Evolutionary conservation across 75 land plant species (phyloP), one percentile per base, ranked within the genome.

Genomic region (Sequoia sempervirens): DNA sequence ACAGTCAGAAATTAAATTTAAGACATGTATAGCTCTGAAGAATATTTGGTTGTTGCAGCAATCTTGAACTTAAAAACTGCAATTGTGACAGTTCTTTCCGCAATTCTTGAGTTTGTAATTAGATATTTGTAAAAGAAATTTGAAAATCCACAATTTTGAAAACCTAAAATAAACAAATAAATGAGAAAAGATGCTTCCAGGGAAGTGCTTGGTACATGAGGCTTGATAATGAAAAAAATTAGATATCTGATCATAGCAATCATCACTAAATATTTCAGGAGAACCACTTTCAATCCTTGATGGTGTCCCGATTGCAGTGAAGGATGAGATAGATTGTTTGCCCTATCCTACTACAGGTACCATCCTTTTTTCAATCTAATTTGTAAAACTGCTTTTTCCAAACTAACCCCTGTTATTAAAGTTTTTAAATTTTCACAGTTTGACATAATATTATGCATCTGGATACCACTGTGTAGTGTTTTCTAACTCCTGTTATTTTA

Each of bases 331-430:
- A 45, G 99, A 96, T 85, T 95, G 99, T 80, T 46, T 87, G 61
- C 99, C 99, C n/a, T 94, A 96, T 84, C 94, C 96, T 56, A 96
- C 99, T 38, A 93, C 99, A 40, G 99, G 99, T 90, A 84, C 28
- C 34, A 20, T 75, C 46, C 14, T 12, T 83, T 69, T 53, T 20
- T 50, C 17, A 40, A 56, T 34, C 66, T 47, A 20, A 34, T 17
- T 15, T 12, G 30, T 17, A n/a, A 70, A 47, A 58, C 52, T 83
- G 69, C 50, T 66, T 79, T 38, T 38, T 72, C 52, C 50, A 36
- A 72, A 46, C 34, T 83, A 40, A 18, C 18, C 52, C 23, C 26
- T 38, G 37, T 37, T 61, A 45, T 20, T 20, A 13, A 13, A 30
- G 37, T 36, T 12, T 10, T 15, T 45, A 20, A 30, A 15, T 10